Evolutionary conservation across 352 stramenopile species (phyloP).

Genomic region (Phytophthora brassicae): DNA sequence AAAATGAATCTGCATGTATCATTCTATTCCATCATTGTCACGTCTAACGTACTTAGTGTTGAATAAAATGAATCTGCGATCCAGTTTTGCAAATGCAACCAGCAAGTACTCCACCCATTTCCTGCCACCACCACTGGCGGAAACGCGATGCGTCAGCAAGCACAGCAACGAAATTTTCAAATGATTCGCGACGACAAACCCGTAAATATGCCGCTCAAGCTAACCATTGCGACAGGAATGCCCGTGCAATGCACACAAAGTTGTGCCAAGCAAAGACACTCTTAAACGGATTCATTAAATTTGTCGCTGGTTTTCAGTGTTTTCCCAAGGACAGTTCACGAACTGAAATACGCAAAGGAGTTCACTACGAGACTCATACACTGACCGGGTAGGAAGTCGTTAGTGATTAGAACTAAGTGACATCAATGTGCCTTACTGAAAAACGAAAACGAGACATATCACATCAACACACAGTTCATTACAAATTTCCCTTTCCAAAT

Average conservation of each 20-base stretch:
- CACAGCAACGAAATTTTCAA: neutral
- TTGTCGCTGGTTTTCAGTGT: neutral
- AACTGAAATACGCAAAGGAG: neutral
- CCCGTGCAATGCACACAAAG: constrained; percentile 3
- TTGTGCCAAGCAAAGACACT: constrained; percentile 3
- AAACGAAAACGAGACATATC: too few relatives aligned
- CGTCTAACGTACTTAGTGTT: neutral
- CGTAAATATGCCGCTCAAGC: constrained; percentile 2
- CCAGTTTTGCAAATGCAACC: neutral
- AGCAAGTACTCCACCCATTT: constrained; percentile 3
- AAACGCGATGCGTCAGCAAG: neutral
- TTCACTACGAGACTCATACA: neutral
- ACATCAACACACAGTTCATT: neutral
- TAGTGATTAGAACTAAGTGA: too few relatives aligned
- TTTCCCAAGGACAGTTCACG: neutral
- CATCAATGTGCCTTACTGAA: neutral
- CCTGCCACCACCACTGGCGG: neutral
- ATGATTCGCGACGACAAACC: neutral
- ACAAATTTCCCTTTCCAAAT: neutral
- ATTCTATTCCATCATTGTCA: neutral
- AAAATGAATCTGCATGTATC: neutral
- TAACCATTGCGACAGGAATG: neutral
- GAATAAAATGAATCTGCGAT: neutral
- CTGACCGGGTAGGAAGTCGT: too few relatives aligned
- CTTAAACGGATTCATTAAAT: constrained; percentile 4